Conservation (phyloP, 495 filamentous ascomycete species). For the Xylaria grammica region DNA sequence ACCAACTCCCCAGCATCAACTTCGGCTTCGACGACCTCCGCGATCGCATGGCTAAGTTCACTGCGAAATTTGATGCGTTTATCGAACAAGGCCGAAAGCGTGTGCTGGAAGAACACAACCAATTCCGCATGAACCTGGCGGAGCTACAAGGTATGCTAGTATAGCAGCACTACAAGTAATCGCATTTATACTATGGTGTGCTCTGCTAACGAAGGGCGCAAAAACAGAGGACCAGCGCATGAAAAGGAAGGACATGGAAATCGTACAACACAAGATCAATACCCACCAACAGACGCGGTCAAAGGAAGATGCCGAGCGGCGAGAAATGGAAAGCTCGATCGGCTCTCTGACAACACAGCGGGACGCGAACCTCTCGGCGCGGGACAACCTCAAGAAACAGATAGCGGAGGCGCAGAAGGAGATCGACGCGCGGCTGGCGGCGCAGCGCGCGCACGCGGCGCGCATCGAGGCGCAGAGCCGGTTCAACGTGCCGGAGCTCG, state of each 20-base stretch:
- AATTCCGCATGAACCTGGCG: constrained; percentile 87
- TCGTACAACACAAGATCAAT: constrained; percentile 74
- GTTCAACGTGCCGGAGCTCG: constrained; percentile 87
- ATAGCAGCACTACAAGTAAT: not conserved
- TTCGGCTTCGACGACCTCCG: constrained; percentile 97
- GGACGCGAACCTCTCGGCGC: constrained; percentile 72
- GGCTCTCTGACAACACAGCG: constrained; percentile 73
- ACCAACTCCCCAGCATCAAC: constrained; percentile 85
- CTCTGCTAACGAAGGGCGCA: constrained; percentile 13
- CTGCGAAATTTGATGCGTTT: constrained; percentile 87
- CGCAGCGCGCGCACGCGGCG: constrained; percentile 58
- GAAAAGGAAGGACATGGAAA: constrained; percentile 86
- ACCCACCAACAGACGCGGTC: constrained; percentile 79
- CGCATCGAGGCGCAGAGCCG: constrained; percentile 78
- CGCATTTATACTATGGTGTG: not conserved
- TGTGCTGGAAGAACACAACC: constrained; percentile 89
- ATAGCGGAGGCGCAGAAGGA: constrained; percentile 78
- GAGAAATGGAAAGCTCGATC: constrained; percentile 86
- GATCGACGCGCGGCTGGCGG: constrained; percentile 58
- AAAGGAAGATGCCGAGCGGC: constrained; percentile 85
- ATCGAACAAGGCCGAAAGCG: constrained; percentile 89
- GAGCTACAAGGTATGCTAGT: constrained; percentile 77
- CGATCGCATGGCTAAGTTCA: constrained; percentile 94
- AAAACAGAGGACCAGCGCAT: constrained; percentile 85
- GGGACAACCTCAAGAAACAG: constrained; percentile 75